These are phyloP conservation scores for Symbiodinium pilosum DNA, from an alignment of 73 alveolate species.

Conservation along the genomic window DNA sequence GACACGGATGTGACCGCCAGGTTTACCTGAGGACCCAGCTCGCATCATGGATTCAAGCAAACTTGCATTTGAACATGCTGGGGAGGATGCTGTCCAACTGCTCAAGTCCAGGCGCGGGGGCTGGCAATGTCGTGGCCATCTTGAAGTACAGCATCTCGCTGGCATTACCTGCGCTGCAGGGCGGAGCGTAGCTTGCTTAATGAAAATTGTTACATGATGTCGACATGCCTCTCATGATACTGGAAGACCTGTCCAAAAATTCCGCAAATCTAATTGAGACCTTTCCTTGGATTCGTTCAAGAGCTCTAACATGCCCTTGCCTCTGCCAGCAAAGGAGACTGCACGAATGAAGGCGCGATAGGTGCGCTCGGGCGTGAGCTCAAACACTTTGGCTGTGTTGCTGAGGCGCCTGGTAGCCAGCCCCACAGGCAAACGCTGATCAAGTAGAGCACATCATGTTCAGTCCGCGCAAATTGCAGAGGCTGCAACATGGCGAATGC, in stretches of 20 bases:
- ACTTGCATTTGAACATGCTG: background rate
- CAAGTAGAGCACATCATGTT: too few relatives aligned
- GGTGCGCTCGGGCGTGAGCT: conserved; percentile 56
- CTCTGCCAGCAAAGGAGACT: conserved; percentile 37
- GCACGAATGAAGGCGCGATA: conserved; percentile 87
- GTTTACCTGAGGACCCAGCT: conserved; percentile 19
- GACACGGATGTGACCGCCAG: conserved; percentile 6
- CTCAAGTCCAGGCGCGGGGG: conserved; percentile 17
- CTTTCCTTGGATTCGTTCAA: too few relatives aligned
- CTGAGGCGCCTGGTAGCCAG: conserved; percentile 56
- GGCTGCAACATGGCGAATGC: too few relatives aligned
- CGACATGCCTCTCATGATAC: too few relatives aligned
- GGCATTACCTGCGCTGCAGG: conserved; percentile 50
- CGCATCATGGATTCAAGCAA: background rate
- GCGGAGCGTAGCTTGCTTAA: too few relatives aligned
- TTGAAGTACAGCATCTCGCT: conserved; percentile 73
- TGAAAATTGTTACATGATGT: too few relatives aligned
- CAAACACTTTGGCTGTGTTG: conserved; percentile 25
- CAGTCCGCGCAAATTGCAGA: too few relatives aligned
- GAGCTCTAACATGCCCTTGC: background rate
- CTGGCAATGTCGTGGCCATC: conserved; percentile 90
- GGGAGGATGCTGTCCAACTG: background rate
- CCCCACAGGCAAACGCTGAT: too few relatives aligned
- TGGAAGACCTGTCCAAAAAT: too few relatives aligned
- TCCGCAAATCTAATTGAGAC: too few relatives aligned